Evolutionary conservation across 352 stramenopile species (phyloP), one percentile per base, ranked within the genome.

Genomic region (Globisporangium emineosum): DNA sequence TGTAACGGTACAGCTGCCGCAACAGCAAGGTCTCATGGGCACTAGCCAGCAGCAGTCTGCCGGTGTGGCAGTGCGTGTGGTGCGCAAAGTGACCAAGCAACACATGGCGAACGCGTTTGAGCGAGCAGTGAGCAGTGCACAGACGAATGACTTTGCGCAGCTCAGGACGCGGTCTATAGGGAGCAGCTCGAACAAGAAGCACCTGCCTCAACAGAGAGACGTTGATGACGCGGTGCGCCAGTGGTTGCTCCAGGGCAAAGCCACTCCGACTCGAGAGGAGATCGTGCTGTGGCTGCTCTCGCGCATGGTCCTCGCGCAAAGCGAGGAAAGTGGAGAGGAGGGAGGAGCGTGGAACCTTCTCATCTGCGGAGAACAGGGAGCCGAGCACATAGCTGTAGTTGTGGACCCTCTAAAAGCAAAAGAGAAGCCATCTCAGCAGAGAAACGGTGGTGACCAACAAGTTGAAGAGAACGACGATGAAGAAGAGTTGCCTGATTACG

Each of bases 261-360:
- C 59, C 25, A 32, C 80, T 5, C 83, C 79, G 5, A 62, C 71
- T 17, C 77, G 75, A 40, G 71, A 86, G 33, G 72, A 90, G 32
- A 71, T 88, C 35, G 71, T 71, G 13, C 53, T 60, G 29, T 92
- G 83, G 81, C 65, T 92, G 61, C 74, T 92, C 33, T 63, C 70
- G 19, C 79, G 81, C 45, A 81, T 88, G 74, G 40, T 80, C 2
- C 50, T 86, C 10, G 49, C 64, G 15, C 27, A 10, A n/a, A 49
- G 13, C 10, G 57, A 65, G 10, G 19, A 33, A n/a, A 8, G 4
- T 5, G 29, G 29, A 32, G 29, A 2, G 13, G 49, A 57, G 5
- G 52, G 5, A 23, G 45, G 64, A 25, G 25, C 23, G 10, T 49
- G 37, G 64, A 49, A 29, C 21, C 59, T 74, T n/a, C 29, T 60